Percentiles rank a stretch among this genome's conserved stretches.
phyloP scores from a whole-genome alignment of 176 grass and related monocot species.

The Secale cereale region DNA sequence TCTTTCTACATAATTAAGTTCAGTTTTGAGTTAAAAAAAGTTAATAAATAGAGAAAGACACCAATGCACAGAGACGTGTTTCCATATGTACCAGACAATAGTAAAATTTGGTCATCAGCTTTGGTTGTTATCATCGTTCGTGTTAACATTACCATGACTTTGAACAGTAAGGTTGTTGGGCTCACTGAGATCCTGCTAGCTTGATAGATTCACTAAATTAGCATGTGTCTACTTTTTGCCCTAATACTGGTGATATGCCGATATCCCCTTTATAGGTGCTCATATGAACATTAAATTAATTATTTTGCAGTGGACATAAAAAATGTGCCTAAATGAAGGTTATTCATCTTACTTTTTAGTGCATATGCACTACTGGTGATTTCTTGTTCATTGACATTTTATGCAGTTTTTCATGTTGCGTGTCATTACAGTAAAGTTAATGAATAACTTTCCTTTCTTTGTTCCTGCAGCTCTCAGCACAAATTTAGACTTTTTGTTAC shows the following conservation, averaged over 20 bases:
- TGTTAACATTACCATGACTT: background rate
- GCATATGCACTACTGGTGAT: background rate
- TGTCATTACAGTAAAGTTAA: background rate
- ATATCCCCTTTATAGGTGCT: background rate
- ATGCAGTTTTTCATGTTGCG: background rate
- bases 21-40: background rate
- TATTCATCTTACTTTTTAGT: background rate
- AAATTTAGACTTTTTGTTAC: background rate
- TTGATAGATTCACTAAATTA: background rate
- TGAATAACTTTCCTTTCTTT: background rate
- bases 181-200: background rate
- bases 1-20: background rate
- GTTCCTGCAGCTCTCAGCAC: background rate
- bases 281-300: background rate
- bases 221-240: background rate
- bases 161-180: background rate
- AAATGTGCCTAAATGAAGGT: background rate
- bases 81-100: background rate
- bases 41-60: background rate
- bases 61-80: background rate
- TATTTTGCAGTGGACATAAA: background rate
- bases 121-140: background rate
- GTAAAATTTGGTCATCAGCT: background rate
- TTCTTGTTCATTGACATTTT: slow-evolving; percentile 21
- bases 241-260: background rate